Evolutionary conservation across 345 rosid species (phyloP).

Genomic region (Corchorus capsularis): DNA sequence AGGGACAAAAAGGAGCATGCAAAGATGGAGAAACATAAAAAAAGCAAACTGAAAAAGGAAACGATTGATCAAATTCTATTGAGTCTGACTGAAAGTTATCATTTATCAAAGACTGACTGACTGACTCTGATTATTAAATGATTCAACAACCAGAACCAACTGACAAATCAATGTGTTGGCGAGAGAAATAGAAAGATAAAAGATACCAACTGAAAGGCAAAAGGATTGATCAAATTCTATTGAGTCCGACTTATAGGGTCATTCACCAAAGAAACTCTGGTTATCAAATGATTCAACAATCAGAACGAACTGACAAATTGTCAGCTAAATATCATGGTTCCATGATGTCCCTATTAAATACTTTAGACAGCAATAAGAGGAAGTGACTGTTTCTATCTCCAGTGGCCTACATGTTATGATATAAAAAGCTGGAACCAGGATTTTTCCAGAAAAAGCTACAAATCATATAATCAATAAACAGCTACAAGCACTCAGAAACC

Average conservation of each 20-base stretch:
- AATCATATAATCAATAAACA: neutral
- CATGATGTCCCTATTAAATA: neutral
- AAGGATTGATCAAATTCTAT: slow-evolving; percentile 2
- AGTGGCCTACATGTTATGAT: slow-evolving; percentile 1
- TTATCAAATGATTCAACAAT: neutral
- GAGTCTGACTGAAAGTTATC: neutral
- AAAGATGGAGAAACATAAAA: neutral
- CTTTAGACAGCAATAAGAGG: neutral
- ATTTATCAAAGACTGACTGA: slow-evolving; percentile 16
- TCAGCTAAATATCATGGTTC: neutral
- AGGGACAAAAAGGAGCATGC: neutral
- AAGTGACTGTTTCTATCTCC: no score
- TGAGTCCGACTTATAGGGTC: neutral
- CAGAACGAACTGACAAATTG: neutral
- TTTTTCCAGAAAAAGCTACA: neutral
- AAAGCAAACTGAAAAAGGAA: neutral
- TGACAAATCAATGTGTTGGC: neutral
- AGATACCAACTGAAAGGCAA: neutral
- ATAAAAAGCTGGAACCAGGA: neutral
- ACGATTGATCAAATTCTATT: neutral
- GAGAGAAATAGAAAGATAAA: neutral
- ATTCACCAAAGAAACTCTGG: slow-evolving; percentile 6
- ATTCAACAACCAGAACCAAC: neutral
- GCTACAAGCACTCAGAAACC: neutral
- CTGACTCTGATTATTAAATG: neutral